These are phyloP conservation scores for Solanum commersonii DNA, from an alignment of 257 asterid species.

Conservation along the genomic window DNA sequence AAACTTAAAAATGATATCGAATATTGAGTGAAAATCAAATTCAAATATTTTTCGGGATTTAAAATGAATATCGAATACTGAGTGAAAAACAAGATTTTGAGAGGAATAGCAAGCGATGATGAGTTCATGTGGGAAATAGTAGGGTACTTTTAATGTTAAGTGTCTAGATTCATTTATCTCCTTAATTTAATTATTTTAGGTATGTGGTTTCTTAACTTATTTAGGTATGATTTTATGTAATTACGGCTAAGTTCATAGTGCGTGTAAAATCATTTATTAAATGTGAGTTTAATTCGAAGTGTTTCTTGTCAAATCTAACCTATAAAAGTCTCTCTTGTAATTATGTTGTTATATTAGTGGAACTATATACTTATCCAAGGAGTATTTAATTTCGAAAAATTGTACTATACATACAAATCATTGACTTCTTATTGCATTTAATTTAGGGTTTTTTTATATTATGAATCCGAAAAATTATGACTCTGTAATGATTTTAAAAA, in stretches of 20 bases:
- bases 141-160: neutral
- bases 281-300: neutral
- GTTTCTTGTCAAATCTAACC: neutral
- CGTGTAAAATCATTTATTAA: neutral
- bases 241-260: neutral
- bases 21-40: accelerated
- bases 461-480: neutral
- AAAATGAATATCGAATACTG: too few relatives aligned
- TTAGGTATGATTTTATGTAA: neutral
- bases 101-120: neutral
- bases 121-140: neutral
- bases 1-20: accelerated
- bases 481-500: accelerated
- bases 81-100: neutral
- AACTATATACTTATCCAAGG: neutral
- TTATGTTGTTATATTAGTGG: neutral
- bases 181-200: neutral
- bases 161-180: neutral
- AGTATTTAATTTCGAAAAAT: too few relatives aligned
- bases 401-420: too few relatives aligned
- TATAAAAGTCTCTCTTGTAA: neutral
- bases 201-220: neutral
- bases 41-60: accelerated
- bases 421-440: neutral
- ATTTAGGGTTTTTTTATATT: too few relatives aligned